Base-by-base conservation (phyloP, 164 flowering plant species). In the Aristolochia fimbriata region DNA sequence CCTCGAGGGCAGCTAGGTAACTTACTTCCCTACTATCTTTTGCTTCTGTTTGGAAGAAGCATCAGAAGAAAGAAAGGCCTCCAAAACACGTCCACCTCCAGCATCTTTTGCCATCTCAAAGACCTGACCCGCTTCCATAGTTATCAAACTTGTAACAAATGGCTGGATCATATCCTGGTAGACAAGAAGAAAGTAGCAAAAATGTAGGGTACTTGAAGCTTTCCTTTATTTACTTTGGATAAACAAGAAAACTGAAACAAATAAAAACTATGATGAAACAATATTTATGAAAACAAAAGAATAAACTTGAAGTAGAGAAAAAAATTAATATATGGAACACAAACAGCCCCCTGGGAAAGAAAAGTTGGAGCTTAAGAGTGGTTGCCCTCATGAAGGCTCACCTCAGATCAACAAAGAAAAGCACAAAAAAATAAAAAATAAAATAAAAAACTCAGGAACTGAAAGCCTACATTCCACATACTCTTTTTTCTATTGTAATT, bases 41-140 rank as follows among this genome's bases (percentile, higher is more conserved):
- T 77, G 79, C 69, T 86, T 92, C 47, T 74, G 83, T 65, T 87
- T 87, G 11, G 52, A 70, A 59, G 90, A 73, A 62, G 77, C 83
- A 67, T 73, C 70, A 58, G 96, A 89, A 70, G 51, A 70, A 64
- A 92, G 83, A 72, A 87, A 92, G 56, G 93, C 81, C 76, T 92
- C 98, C 63, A 92, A 57, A 53, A 83, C 94, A 47, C 89, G 81
- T 22, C 91, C 79, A 50, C 96, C 98, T 10, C 84, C 75, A 16
- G 81, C 62, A 72, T 92, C 89, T 74, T 81, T 87, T 57, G 85
- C 85, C 13, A 73, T 63, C 72, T 92, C 81, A 74, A 87, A 74
- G 55, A 80, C 74, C 49, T 78, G 80, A 22, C 68, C 77, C 20
- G 75, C 70, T 64, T 92, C 90, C 81, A 92, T 70, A 47, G 86